A percentile compares a stretch with the other conserved stretches of the same genome.
Conservation (phyloP, 2,329 filamentous ascomycete genomes). For the Colletotrichum melonis region DNA sequence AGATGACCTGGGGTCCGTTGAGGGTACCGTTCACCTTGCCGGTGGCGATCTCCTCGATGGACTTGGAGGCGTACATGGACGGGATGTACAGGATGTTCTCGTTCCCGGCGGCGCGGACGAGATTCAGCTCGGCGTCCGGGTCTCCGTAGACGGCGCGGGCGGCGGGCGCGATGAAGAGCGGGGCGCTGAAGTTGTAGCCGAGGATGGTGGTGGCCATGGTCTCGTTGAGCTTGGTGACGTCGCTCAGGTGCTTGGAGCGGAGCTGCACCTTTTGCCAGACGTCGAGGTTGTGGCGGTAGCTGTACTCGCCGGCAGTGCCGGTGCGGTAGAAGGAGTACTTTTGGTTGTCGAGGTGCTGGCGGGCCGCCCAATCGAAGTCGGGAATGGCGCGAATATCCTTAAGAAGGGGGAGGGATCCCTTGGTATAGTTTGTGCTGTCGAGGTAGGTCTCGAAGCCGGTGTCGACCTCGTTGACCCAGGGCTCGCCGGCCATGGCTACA, state of each 20-base stretch:
- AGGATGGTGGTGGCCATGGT: constrained; percentile 53
- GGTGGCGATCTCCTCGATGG: constrained; percentile 48
- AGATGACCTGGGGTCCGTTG: constrained; percentile 44
- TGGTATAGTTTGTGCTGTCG: constrained; percentile 43
- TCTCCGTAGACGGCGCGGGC: constrained; percentile 56
- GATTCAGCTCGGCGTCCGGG: constrained; percentile 57
- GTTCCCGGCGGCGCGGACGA: constrained; percentile 56
- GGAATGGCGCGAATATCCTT: constrained; percentile 56
- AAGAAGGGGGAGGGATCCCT: constrained; percentile 50
- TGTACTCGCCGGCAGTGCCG: constrained; percentile 61
- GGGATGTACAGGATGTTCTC: constrained; percentile 59
- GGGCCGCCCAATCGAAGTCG: constrained; percentile 62
- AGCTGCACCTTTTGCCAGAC: constrained; percentile 58
- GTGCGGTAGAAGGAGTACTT: constrained; percentile 62
- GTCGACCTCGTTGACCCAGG: constrained; percentile 49
- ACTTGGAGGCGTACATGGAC: constrained; percentile 46
- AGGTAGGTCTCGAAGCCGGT: constrained; percentile 46
- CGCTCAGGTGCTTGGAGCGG: constrained; percentile 52
- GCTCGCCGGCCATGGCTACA: constrained; percentile 43
- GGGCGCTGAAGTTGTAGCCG: constrained; percentile 58
- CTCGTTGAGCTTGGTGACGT: constrained; percentile 50
- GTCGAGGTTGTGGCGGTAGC: constrained; percentile 63
- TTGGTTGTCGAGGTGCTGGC: constrained; percentile 52
- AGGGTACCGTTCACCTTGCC: constrained; percentile 40
- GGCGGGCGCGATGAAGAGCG: constrained; percentile 62